Conservation (phyloP, 1,139 yeast species). For the Suhomyces chickasaworum region DNA sequence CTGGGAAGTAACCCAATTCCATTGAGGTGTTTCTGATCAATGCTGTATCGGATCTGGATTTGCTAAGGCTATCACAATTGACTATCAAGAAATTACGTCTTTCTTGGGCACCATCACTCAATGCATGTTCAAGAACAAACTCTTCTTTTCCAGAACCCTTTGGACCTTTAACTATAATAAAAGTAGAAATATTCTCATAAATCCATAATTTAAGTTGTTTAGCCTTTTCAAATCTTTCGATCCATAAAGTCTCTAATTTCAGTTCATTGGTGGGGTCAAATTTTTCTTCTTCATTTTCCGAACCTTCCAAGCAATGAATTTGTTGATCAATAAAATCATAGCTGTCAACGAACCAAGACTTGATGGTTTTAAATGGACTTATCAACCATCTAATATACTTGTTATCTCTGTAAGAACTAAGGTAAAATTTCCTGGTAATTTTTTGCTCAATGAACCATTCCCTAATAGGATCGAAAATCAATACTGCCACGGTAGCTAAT, state of each 20-base stretch:
- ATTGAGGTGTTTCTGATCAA: conserved; percentile 69
- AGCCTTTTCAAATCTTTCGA: conserved; percentile 67
- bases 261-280: conserved; percentile 22
- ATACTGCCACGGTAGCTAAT: conserved; percentile 74
- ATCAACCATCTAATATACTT: conserved; percentile 30
- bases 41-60: conserved; percentile 71
- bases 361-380: conserved; percentile 29
- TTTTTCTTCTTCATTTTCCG: conserved; percentile 2
- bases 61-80: conserved; percentile 77
- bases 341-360: conserved; percentile 31
- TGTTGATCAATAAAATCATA: conserved; percentile 27
- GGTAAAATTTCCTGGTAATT: conserved; percentile 54
- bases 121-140: conserved; percentile 69
- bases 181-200: conserved; percentile 64
- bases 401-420: conserved; percentile 36
- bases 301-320: conserved; percentile 8
- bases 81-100: conserved; percentile 63
- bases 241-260: conserved; percentile 54
- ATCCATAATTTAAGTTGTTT: conserved; percentile 77
- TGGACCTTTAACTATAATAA: conserved; percentile 89
- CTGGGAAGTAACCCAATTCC: conserved; percentile 88
- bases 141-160: conserved; percentile 91
- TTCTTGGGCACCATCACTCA: conserved; percentile 44
- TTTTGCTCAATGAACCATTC: conserved; percentile 76
- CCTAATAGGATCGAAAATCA: conserved; percentile 90